Evolutionary conservation across 2,329 filamentous ascomycete genomes (phyloP).

Genomic region (Aspergillus sp.): DNA sequence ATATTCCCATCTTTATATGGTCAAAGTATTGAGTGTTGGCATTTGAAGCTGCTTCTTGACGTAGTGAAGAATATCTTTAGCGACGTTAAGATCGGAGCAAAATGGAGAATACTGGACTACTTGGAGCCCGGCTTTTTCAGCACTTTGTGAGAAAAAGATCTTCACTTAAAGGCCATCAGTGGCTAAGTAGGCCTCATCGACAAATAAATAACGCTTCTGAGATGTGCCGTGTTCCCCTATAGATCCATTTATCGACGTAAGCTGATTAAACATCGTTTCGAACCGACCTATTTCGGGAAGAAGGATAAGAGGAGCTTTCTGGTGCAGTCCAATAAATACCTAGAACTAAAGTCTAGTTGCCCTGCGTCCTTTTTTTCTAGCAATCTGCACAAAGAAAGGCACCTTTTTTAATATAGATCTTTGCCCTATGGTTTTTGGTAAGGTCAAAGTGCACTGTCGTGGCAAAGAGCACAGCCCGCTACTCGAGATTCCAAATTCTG

Average conservation of each 20-base stretch:
- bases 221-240: not conserved
- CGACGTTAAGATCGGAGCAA: not conserved
- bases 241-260: not conserved
- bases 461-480: not conserved
- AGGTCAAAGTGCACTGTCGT: not conserved
- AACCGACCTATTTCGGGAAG: not conserved
- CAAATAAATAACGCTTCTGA: not conserved
- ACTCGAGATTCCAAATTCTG: not conserved
- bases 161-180: not conserved
- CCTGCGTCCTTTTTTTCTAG: not conserved
- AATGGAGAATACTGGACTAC: not conserved
- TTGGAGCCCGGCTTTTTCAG: not conserved
- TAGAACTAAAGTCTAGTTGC: not conserved
- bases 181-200: not conserved
- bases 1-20: not conserved
- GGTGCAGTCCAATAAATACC: not conserved
- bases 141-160: not conserved
- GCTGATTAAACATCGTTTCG: not conserved
- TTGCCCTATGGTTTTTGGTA: not conserved
- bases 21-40: not conserved
- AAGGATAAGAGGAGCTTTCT: not conserved
- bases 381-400: not conserved
- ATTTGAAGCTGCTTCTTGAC: not conserved
- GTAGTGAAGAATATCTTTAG: not conserved
- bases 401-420: not conserved